Percentiles rank a stretch among this genome's conserved stretches.
Conservation (phyloP, 192 early-diverging fungal species). For the Coemansia sp. region DNA sequence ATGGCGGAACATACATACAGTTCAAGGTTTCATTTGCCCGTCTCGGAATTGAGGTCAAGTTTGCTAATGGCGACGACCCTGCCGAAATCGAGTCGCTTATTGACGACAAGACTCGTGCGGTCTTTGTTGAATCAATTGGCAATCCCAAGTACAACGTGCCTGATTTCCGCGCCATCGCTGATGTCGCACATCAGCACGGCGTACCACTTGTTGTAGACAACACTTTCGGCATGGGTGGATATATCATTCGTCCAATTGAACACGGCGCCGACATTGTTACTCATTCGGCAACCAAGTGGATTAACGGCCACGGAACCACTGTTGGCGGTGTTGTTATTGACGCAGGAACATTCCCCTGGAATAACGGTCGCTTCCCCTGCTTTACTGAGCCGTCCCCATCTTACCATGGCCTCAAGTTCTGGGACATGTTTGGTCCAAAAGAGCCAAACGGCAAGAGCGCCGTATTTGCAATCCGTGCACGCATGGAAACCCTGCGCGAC, state of each 20-base stretch:
- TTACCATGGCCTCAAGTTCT: conserved; percentile 86
- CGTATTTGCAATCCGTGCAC: conserved; percentile 72
- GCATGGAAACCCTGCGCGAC: conserved; percentile 83
- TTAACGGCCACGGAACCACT: conserved; percentile 85
- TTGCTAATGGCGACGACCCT: conserved; percentile 70
- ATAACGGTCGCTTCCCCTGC: conserved; percentile 81
- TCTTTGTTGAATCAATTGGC: conserved; percentile 89
- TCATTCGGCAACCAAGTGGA: conserved; percentile 94
- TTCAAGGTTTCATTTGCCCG: conserved; percentile 83
- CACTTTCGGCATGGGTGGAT: conserved; percentile 92
- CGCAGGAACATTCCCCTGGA: conserved; percentile 84
- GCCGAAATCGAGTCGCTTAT: conserved; percentile 76
- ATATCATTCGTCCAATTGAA: conserved; percentile 78
- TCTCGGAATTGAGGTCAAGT: conserved; percentile 79
- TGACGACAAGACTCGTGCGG: conserved; percentile 86
- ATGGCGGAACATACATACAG: conserved; percentile 78
- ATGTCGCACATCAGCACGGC: conserved; percentile 75
- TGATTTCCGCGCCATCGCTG: conserved; percentile 79
- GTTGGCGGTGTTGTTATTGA: conserved; percentile 91
- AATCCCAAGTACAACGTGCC: conserved; percentile 90
- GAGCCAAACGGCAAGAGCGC: conserved; percentile 57
- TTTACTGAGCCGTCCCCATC: conserved; percentile 77
- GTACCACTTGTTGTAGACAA: conserved; percentile 94
- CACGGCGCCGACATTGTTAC: conserved; percentile 96
- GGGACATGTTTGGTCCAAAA: conserved; percentile 78